Conservation (phyloP, 495 filamentous ascomycete species). For the Penicillium paxilli region DNA sequence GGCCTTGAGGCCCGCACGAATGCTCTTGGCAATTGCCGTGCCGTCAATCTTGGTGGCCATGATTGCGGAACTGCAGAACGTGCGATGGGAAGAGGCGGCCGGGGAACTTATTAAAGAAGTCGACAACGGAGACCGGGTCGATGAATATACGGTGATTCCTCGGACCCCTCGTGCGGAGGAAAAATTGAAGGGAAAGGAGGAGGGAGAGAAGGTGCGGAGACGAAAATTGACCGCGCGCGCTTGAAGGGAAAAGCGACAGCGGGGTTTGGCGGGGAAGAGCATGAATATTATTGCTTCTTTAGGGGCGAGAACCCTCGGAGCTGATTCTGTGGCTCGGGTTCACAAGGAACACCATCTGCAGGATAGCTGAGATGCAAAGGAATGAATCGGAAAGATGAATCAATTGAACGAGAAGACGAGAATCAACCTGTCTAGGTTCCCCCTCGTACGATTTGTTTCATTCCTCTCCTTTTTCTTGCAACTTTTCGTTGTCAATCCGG, state of each 20-base stretch:
- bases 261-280: conserved; percentile 44
- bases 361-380: neutral
- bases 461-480: conserved; percentile 4
- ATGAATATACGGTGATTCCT: conserved; percentile 10
- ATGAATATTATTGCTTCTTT: conserved; percentile 36
- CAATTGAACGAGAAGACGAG: neutral
- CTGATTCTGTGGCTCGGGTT: conserved; percentile 9
- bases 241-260: conserved; percentile 28
- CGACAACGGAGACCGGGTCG: conserved; percentile 14
- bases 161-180: conserved; percentile 20
- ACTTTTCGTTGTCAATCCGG: neutral
- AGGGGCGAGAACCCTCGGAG: conserved; percentile 27
- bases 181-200: conserved; percentile 17
- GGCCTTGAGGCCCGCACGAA: conserved; percentile 73
- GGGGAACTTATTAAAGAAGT: conserved; percentile 12
- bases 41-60: conserved; percentile 91
- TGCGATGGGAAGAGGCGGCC: conserved; percentile 24
- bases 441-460: neutral
- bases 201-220: conserved; percentile 21
- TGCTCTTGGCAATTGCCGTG: conserved; percentile 86
- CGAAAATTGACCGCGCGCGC: conserved; percentile 26
- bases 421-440: neutral
- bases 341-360: conserved; percentile 7
- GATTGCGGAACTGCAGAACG: conserved; percentile 63
- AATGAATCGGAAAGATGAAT: neutral